Evolutionary conservation across 257 asterid species (phyloP).

Genomic region (Euphrasia confusa): DNA sequence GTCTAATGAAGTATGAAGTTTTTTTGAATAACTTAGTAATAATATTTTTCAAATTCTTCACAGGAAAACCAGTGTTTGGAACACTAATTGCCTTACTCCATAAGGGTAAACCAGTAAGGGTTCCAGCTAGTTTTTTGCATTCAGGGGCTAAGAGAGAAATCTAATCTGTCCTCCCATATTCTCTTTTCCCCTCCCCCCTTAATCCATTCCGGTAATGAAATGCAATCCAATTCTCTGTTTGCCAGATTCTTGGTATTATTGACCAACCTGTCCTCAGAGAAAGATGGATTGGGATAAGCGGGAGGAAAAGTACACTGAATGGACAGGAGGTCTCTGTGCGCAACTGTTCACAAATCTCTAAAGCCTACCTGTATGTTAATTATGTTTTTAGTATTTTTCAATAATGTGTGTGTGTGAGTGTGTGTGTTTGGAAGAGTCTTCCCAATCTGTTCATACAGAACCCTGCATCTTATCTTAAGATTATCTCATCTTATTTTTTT

Average conservation of each 20-base stretch:
- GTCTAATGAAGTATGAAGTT: conserved; percentile 13
- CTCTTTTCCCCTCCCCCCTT: not conserved
- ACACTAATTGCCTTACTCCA: conserved; percentile 80
- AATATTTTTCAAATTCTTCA: conserved; percentile 9
- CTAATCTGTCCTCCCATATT: not conserved
- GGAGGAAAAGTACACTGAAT: conserved; percentile 70
- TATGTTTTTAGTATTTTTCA: conserved; percentile 3
- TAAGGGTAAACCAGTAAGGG: conserved; percentile 86
- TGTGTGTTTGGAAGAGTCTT: not conserved
- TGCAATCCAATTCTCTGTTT: conserved; percentile 17
- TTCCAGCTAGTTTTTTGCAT: conserved; percentile 21
- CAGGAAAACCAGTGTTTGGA: conserved; percentile 95
- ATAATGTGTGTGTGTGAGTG: not conserved
- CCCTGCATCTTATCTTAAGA: conserved; percentile 20
- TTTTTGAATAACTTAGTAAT: conserved; percentile 16
- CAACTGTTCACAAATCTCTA: conserved; percentile 70
- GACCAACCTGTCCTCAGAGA: conserved; percentile 95
- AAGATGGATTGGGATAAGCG: conserved; percentile 83
- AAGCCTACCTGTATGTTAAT: conserved; percentile 70
- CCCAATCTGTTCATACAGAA: conserved; percentile 3
- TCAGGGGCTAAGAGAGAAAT: conserved; percentile 19
- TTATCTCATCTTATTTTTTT: not conserved
- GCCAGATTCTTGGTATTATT: conserved; percentile 83
- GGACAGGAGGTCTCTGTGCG: conserved; percentile 76
- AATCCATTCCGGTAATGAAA: conserved; percentile 12